Conservation (phyloP, 306 rosid species). For the Ormosia emarginata region DNA sequence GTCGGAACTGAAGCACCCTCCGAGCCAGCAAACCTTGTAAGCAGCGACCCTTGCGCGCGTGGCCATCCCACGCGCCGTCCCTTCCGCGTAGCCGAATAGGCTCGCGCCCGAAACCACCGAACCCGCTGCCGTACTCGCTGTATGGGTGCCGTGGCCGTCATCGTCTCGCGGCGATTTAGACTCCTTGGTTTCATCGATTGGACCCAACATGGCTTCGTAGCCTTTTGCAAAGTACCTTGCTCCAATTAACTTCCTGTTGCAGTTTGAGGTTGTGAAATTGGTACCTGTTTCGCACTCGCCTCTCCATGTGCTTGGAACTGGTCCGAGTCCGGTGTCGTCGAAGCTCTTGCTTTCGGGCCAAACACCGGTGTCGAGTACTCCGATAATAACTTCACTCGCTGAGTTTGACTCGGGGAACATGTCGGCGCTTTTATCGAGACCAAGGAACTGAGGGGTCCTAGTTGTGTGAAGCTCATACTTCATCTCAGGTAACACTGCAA, state of each 20-base stretch:
- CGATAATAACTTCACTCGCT: constrained; percentile 52
- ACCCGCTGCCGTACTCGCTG: constrained; percentile 78
- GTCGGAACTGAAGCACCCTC: constrained; percentile 96
- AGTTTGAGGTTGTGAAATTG: constrained; percentile 49
- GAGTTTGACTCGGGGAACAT: constrained; percentile 46
- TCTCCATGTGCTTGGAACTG: constrained; percentile 68
- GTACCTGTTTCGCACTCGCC: constrained; percentile 76
- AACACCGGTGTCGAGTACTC: constrained; percentile 77
- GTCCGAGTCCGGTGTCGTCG: constrained; percentile 70
- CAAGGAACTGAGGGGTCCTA: constrained; percentile 85
- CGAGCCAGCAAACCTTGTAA: constrained; percentile 87
- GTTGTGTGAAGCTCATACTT: constrained; percentile 88
- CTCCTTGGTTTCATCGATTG: constrained; percentile 58
- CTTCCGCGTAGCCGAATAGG: constrained; percentile 59
- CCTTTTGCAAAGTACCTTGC: constrained; percentile 76
- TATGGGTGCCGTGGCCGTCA: constrained; percentile 96
- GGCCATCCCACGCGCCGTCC: constrained; percentile 97
- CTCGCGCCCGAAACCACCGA: constrained; percentile 55
- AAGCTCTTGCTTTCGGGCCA: constrained; percentile 96
- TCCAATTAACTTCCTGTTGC: constrained; percentile 74
- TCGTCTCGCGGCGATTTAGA: constrained; percentile 81
- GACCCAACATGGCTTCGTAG: constrained; percentile 73
- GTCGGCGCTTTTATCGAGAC: constrained; percentile 48
- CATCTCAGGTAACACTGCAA: constrained; percentile 63
- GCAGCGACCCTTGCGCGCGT: constrained; percentile 70